A percentile compares a stretch with the other conserved stretches of the same genome.
These are phyloP conservation scores for Areca catechu DNA, from an alignment of 176 grass and related monocot genomes.

Conservation along the genomic window DNA sequence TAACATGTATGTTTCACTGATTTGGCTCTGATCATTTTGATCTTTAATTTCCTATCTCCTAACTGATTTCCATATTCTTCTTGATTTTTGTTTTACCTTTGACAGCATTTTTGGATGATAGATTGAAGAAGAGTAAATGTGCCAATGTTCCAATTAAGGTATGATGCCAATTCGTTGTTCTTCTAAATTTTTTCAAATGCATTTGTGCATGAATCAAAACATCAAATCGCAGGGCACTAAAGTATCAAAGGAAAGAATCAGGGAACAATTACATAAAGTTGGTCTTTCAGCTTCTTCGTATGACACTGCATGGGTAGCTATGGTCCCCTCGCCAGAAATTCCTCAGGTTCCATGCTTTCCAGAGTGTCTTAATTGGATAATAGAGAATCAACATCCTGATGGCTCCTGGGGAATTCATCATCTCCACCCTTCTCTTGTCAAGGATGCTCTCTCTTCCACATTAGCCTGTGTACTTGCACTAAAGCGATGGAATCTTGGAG, in stretches of 20 bases:
- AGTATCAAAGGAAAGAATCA: constrained; percentile 43
- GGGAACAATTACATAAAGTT: constrained; percentile 26
- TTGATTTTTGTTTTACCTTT: too few species aligned
- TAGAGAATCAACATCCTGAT: constrained; percentile 48
- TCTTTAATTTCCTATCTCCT: too few species aligned
- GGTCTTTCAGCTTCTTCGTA: constrained; percentile 36
- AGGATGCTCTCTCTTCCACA: constrained; percentile 44
- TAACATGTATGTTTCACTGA: too few species aligned
- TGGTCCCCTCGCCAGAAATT: constrained; percentile 49
- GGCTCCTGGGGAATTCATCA: constrained; percentile 48
- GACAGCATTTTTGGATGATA: too few species aligned
- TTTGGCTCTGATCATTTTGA: too few species aligned
- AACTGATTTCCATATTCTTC: too few species aligned
- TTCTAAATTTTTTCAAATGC: not conserved
- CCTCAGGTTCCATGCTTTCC: constrained; percentile 38
- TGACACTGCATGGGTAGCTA: constrained; percentile 79
- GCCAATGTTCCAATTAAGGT: not conserved
- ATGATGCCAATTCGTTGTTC: not conserved
- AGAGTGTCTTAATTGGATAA: constrained; percentile 57
- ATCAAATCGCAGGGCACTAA: constrained; percentile 20
- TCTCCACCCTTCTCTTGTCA: constrained; percentile 18
- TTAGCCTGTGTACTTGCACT: constrained; percentile 68
- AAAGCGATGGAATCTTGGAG: constrained; percentile 54
- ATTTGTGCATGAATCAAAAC: not conserved
- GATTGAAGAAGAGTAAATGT: too few species aligned